Percentiles rank a stretch among this genome's conserved stretches.
Evolutionary conservation across 176 grass and related monocot species (phyloP).

Genomic region (Pontederia crassipes): DNA sequence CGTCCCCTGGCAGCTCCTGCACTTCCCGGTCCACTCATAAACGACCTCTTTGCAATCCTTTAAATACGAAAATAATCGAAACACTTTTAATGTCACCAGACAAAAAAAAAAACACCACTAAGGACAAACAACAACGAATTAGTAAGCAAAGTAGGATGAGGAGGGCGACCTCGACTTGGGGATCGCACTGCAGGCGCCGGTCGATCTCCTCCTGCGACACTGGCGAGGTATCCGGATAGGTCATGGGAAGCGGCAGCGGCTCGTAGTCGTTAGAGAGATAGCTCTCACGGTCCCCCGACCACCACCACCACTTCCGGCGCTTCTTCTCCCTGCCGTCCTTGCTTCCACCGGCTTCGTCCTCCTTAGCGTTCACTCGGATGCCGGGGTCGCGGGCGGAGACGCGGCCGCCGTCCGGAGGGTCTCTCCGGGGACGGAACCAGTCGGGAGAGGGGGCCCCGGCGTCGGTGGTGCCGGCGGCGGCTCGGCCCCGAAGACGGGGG

Average conservation of each 20-base stretch:
- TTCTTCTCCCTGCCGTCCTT: conserved; percentile 29
- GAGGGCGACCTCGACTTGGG: conserved; percentile 48
- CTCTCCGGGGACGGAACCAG: conserved; percentile 50
- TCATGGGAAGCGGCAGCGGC: conserved; percentile 77
- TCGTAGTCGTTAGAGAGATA: conserved; percentile 67
- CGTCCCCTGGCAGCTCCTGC: conserved; percentile 88
- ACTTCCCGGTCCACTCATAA: conserved; percentile 94
- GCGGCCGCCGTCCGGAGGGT: conserved; percentile 22
- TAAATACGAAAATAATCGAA: not conserved
- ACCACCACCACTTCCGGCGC: conserved; percentile 56
- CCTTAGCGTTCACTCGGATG: conserved; percentile 72
- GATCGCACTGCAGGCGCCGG: conserved; percentile 63
- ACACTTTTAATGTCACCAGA: conserved; percentile 1
- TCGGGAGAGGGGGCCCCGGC: conserved; percentile 35
- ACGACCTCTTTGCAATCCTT: conserved; percentile 78
- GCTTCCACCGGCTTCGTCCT: conserved; percentile 25
- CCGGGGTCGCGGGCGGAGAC: conserved; percentile 49
- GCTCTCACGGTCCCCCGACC: conserved; percentile 84
- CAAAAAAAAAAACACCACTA: not conserved
- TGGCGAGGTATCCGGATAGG: conserved; percentile 50
- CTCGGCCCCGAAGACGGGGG: conserved; percentile 1
- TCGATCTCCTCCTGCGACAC: conserved; percentile 72
- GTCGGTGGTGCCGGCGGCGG: conserved; percentile 55
- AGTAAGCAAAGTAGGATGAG: not conserved
- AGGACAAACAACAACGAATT: not conserved